Evolutionary conservation across 1,139 yeast genomes (phyloP), one percentile per base, ranked within the genome.

Genomic region (Geotrichum australiense): DNA sequence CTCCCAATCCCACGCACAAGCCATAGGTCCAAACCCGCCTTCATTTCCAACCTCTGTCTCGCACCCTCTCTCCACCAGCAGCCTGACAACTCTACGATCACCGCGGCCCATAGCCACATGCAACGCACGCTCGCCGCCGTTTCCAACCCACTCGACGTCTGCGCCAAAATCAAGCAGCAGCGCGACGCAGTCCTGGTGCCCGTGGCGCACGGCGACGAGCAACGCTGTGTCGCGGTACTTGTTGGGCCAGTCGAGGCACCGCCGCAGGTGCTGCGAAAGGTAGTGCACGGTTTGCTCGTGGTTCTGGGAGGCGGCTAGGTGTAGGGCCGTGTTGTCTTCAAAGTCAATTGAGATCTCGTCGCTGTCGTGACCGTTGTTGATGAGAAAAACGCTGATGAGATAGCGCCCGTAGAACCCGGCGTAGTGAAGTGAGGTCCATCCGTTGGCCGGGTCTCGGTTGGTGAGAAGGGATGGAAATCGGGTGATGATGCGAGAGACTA

Each of bases 381-480:
- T 66, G 37, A 75, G 59, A 47, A 51, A 56, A 15, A 79, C 86
- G 56, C 95, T 82, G 5, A 86, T 73, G 46, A 85, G 72, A 56
- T 83, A 84, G 51, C 83, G 75, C 24, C 96, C 96, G 53, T 83
- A 66, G 56, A 64, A 82, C 6, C 94, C 78, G 1, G 96, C 91
- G 61, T 86, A 87, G 62, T 89, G 97, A 37, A 89, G 69, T 40
- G 86, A 83, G 32, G 84, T 72, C 96, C 96, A 89, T 1, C 97
- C 97, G 53, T 81, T 77, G 32, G 66, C 47, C 10, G 79, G 68
- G 58, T 91, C 89, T 18, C 78, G 70, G 56, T 87, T 85, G 43
- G 80, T 77, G 62, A 93, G 66, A 36, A 87, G 67, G 28, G 79
- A 83, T 0, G 96, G 96, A 55, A 73, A 83, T 39, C 93, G 69